Evolutionary conservation across 768 basidiomycete species (phyloP).

Genomic region (Suillus luteus): DNA sequence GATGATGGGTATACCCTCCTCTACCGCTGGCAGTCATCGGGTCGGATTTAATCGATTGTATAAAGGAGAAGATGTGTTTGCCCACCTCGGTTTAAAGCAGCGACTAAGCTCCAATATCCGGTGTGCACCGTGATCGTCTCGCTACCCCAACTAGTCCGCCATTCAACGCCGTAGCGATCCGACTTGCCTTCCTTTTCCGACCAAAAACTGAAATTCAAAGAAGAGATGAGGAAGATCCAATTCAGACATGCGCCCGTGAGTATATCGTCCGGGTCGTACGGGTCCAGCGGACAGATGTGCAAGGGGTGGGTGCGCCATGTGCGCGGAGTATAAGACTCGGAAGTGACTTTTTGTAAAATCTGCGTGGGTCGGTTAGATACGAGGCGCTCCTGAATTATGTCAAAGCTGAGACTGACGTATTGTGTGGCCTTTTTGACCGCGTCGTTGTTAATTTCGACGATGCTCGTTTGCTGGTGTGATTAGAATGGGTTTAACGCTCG

Average conservation of each 20-base stretch:
- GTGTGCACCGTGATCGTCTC: conserved; percentile 58
- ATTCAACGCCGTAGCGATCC: conserved; percentile 76
- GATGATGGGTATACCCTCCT: conserved; percentile 74
- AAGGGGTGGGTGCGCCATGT: conserved; percentile 73
- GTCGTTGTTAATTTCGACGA: conserved; percentile 59
- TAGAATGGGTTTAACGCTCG: too few relatives aligned
- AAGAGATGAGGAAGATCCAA: conserved; percentile 89
- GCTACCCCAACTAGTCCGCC: conserved; percentile 69
- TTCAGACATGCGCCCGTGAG: conserved; percentile 61
- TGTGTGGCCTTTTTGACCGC: conserved; percentile 69
- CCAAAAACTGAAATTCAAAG: conserved; percentile 91
- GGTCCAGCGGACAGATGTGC: conserved; percentile 72
- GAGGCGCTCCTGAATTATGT: conserved; percentile 13
- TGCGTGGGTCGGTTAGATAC: conserved; percentile 28
- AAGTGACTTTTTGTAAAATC: conserved; percentile 61
- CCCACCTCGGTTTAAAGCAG: conserved; percentile 79
- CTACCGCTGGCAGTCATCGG: conserved; percentile 54
- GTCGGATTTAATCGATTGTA: too few relatives aligned
- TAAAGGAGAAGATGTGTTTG: neutral
- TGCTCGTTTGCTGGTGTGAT: conserved; percentile 50
- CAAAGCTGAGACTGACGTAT: conserved; percentile 45
- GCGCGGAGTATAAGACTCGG: conserved; percentile 73
- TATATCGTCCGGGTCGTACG: conserved; percentile 53
- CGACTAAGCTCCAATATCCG: conserved; percentile 88
- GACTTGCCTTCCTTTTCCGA: conserved; percentile 60